Evolutionary conservation across 1,284 basidiomycete species (phyloP), one percentile per base, ranked within the genome.

Genomic region (Omphalotus olearius): DNA sequence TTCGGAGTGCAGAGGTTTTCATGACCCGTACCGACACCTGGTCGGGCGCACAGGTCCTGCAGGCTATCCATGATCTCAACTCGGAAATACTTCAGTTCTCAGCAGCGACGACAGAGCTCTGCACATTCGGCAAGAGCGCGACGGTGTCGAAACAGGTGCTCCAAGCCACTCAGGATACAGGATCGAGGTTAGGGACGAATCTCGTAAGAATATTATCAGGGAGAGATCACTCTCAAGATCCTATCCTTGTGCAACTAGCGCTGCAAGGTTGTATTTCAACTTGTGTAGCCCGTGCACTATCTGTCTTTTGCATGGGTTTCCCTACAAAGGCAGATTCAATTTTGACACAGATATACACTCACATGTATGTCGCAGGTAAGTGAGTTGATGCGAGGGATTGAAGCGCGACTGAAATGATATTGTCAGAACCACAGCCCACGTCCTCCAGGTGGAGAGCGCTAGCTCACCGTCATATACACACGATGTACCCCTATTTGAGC

Each of bases 41-140:
- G 83, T 86, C 85, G 2, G 86, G 86, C 17, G 82, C 83, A 1
- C 85, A 88, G 61, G 75, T 88, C 62, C 76, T 88, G 50, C 85
- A 88, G 62, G 80, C 84, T 5, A 79, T 89, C n/a, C 82, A 85
- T 57, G 85, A 89, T 60, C 73, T 89, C 63, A 89, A 89, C 62
- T 80, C 82, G 0, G 86, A 88, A 66, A 85, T 88, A 54, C 75
- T 85, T 17, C 86, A 87, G 57, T 87, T 86, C 55, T 81, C 86
- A 9, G 85, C 85, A 16, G 79, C 82, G 17, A 85, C 83, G 10
- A 81, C 82, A 9, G 85, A 89, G 64, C 71, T 82, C 35, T 80
- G 77, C 55, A 71, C 72, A 2, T 80, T 82, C 57, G 67, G 66
- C 54, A 66, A 62, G 40, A 64, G 69, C 33, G 63, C 68, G 36